Evolutionary conservation across 2,329 filamentous ascomycete genomes (phyloP), one percentile per base, ranked within the genome.

Genomic region (Xylariales sp.): DNA sequence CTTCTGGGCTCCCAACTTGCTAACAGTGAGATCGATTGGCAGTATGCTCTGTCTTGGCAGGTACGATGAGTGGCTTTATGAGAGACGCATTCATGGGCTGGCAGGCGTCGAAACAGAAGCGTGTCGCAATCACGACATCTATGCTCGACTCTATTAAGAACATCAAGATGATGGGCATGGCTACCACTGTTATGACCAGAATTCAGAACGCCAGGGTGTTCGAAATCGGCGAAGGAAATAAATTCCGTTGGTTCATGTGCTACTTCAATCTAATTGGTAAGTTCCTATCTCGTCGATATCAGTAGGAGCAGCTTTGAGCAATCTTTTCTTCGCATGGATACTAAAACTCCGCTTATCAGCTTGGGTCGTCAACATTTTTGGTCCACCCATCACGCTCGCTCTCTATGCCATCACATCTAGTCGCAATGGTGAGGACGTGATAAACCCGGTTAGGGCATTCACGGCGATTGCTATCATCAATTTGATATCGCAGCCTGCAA

Each of bases 111-210:
- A 32, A 33, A 33, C 36, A 38, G 29, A 38, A 33, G 16, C 36
- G 29, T 10, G 27, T 19, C 15, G 23, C 24, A 6, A 16, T 37
- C 13, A 37, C 34, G 14, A 20, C 24, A 13, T 37, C 34, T 19
- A 37, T 37, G 34, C n/a, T 37, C 19, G 34, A 37, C 21, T 29
- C 28, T 24, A 37, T 37, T 6, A 37, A 37, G 24, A 37, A 37
- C 25, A 37, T 37, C 34, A 37, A 37, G 17, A 37, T 37, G 34
- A 37, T 37, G 34, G 34, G 34, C 20, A 37, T 37, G 34, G 16
- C 34, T 8, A 21, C 12, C 12, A 37, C 34, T 8, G 25, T 37
- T 18, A 37, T 29, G 34, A n/a, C 34, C 19, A 29, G 16, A 13
- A 29, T 37, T 20, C 24, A 37, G 14, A 25, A 37, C 13, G 12